phyloP scores from a whole-genome alignment of 2,329 filamentous ascomycete species.

The Colletotrichum paranaense region DNA sequence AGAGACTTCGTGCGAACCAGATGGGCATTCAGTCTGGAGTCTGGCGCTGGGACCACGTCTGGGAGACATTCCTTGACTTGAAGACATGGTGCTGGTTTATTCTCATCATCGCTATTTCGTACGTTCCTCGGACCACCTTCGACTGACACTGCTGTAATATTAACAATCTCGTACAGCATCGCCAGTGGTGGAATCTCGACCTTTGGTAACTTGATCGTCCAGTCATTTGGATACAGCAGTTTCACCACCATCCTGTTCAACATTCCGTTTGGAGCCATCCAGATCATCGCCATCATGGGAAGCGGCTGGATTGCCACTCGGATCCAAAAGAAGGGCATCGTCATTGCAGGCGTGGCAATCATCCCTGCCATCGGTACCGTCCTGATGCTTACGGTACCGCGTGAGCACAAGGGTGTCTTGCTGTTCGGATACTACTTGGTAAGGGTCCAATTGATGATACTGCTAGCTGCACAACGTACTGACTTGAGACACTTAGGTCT shows the following conservation, averaged over 20 bases:
- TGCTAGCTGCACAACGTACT: background rate
- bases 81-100: conserved; percentile 52
- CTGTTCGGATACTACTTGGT: conserved; percentile 64
- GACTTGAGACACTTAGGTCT: background rate
- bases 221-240: conserved; percentile 64
- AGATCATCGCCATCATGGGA: conserved; percentile 68
- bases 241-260: conserved; percentile 68
- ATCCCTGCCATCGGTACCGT: conserved; percentile 55
- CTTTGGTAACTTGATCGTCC: conserved; percentile 67
- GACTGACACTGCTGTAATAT: background rate
- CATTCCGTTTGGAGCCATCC: conserved; percentile 68
- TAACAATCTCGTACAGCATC: conserved; percentile 41
- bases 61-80: conserved; percentile 46
- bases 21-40: conserved; percentile 47
- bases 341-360: conserved; percentile 51
- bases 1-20: conserved; percentile 62
- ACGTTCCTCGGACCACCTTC: conserved; percentile 33
- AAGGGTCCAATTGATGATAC: conserved; percentile 2
- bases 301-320: conserved; percentile 58
- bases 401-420: conserved; percentile 58
- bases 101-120: conserved; percentile 62
- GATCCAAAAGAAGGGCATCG: conserved; percentile 55
- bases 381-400: conserved; percentile 59
- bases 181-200: conserved; percentile 66
- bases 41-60: conserved; percentile 51